Percentiles rank a stretch among this genome's conserved stretches.
These are phyloP conservation scores for Akanthomyces lecanii DNA, from an alignment of 2,329 filamentous ascomycete species.

Conservation along the genomic window DNA sequence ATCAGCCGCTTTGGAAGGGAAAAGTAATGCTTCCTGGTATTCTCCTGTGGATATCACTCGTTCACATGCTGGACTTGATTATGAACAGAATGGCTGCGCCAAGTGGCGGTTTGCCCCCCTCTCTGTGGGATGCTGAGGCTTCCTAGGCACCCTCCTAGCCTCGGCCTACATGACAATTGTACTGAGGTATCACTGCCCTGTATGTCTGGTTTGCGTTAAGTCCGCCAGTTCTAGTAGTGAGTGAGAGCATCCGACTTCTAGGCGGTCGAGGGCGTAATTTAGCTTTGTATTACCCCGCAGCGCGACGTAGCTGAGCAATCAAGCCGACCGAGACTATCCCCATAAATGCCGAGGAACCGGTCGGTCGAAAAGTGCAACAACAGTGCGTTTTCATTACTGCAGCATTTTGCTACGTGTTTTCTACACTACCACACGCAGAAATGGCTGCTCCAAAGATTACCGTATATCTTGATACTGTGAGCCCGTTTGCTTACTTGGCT, in stretches of 20 bases:
- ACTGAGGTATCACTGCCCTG: too few species aligned
- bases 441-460: slow-evolving; percentile 29
- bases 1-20: too few species aligned
- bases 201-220: not conserved
- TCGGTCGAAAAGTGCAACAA: not conserved
- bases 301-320: not conserved
- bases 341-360: not conserved
- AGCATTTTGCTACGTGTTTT: not conserved
- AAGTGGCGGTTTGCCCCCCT: too few species aligned
- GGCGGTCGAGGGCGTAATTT: not conserved
- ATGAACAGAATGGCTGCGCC: too few species aligned
- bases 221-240: not conserved
- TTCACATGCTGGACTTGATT: too few species aligned
- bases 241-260: not conserved
- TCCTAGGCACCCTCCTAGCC: too few species aligned
- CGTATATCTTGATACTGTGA: slow-evolving; percentile 37
- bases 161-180: too few species aligned
- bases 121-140: too few species aligned
- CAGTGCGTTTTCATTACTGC: not conserved
- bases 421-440: not conserved
- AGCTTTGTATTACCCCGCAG: not conserved
- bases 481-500: slow-evolving; percentile 37
- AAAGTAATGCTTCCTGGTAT: too few species aligned
- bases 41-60: too few species aligned
- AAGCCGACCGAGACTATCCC: not conserved